Percentiles rank a stretch among this genome's conserved stretches.
phyloP scores from a whole-genome alignment of 768 basidiomycete species.

The Calocybe gangraenosa region DNA sequence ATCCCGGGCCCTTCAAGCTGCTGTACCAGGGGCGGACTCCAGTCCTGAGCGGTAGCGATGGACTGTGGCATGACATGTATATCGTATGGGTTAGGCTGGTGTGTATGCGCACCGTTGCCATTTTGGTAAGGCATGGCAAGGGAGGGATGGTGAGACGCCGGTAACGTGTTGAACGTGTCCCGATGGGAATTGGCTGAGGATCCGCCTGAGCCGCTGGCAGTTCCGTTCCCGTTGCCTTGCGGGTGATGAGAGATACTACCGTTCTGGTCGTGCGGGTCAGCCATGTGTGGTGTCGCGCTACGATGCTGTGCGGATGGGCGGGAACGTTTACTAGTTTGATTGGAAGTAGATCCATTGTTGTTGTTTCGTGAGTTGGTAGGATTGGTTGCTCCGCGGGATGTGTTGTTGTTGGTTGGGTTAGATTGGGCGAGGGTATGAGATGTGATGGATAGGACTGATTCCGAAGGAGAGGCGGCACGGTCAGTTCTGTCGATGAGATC shows the following conservation, averaged over 20 bases:
- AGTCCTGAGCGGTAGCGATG: conserved; percentile 36
- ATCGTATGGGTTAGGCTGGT: conserved; percentile 38
- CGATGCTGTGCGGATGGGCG: conserved; percentile 35
- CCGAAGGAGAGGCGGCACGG: conserved; percentile 65
- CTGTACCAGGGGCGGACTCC: conserved; percentile 46
- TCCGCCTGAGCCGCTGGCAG: too few relatives aligned
- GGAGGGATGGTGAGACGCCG: conserved; percentile 53
- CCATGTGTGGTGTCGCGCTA: conserved; percentile 32
- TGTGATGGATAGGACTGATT: conserved; percentile 69
- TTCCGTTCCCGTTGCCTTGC: neutral
- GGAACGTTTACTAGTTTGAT: conserved; percentile 38
- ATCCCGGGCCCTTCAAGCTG: conserved; percentile 77
- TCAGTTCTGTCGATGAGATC: conserved; percentile 41
- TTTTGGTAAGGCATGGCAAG: conserved; percentile 44
- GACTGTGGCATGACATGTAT: conserved; percentile 28
- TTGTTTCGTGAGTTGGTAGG: conserved; percentile 11
- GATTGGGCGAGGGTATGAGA: conserved; percentile 50
- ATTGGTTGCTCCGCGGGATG: conserved; percentile 22
- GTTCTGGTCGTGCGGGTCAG: conserved; percentile 30
- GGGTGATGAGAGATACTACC: conserved; percentile 14
- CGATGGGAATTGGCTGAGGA: conserved; percentile 28
- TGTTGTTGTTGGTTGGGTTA: conserved; percentile 21
- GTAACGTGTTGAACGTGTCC: conserved; percentile 44
- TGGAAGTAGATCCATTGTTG: conserved; percentile 8
- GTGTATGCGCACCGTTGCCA: conserved; percentile 24